phyloP scores from a whole-genome alignment of 2,329 filamentous ascomycete species.

The Trichoderma koningiopsis region DNA sequence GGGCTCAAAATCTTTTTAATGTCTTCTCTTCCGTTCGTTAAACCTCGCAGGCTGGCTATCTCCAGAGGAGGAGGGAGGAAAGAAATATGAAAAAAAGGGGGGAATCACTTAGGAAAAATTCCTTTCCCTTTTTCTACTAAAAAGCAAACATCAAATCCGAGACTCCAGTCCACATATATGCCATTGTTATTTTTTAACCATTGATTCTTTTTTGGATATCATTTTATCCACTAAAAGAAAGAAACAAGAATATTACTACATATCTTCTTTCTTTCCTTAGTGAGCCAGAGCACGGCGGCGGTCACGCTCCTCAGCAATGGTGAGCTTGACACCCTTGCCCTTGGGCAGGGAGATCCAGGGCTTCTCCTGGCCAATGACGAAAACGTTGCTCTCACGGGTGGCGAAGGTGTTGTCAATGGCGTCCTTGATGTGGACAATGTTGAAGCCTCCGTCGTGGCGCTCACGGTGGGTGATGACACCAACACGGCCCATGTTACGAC shows the following conservation, averaged over 20 bases:
- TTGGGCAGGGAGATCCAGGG: slow-evolving; percentile 99
- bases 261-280: slow-evolving; percentile 42
- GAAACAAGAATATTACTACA: not conserved
- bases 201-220: slow-evolving; percentile 9
- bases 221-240: slow-evolving; percentile 32
- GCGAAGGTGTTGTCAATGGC: slow-evolving; percentile 99
- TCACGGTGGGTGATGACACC: slow-evolving; percentile 99
- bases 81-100: slow-evolving; percentile 28
- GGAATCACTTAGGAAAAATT: not conserved
- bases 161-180: slow-evolving; percentile 44
- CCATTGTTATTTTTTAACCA: slow-evolving; percentile 30
- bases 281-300: slow-evolving; percentile 69
- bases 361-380: slow-evolving; percentile 98
- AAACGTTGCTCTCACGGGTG: slow-evolving; percentile 99
- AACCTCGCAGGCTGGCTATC: slow-evolving; percentile 41
- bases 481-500: slow-evolving; percentile 99
- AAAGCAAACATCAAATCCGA: slow-evolving; percentile 45
- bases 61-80: slow-evolving; percentile 34
- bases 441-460: slow-evolving; percentile 99
- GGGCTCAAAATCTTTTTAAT: slow-evolving; percentile 32
- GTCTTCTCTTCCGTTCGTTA: slow-evolving; percentile 40
- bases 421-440: slow-evolving; percentile 99
- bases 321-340: slow-evolving; percentile 99
- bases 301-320: slow-evolving; percentile 98
- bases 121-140: slow-evolving; percentile 27